Conservation (phyloP, 257 asterid genomes). For the Gentiana straminea region DNA sequence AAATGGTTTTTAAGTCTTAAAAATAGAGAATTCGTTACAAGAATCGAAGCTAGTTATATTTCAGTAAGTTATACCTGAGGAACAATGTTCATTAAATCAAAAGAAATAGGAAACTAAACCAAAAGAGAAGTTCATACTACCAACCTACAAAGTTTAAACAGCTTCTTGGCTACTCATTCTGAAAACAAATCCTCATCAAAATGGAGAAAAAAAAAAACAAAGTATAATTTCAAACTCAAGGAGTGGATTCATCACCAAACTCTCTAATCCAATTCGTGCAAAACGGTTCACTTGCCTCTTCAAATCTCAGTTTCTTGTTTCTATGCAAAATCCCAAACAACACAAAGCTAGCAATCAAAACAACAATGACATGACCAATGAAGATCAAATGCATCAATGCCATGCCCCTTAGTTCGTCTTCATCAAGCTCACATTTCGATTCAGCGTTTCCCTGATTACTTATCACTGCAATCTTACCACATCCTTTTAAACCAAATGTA, state of each 20-base stretch:
- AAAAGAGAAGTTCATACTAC: slow-evolving; percentile 3
- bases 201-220: slow-evolving; percentile 10
- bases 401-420: slow-evolving; percentile 58
- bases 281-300: slow-evolving; percentile 40
- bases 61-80: not conserved
- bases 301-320: slow-evolving; percentile 27
- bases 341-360: slow-evolving; percentile 27
- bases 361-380: slow-evolving; percentile 31
- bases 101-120: not conserved
- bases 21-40: slow-evolving; percentile 2
- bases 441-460: slow-evolving; percentile 29
- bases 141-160: not conserved
- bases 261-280: slow-evolving; percentile 38
- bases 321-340: slow-evolving; percentile 45
- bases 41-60: not conserved
- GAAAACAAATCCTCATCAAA: not conserved
- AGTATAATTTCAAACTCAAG: slow-evolving; percentile 61
- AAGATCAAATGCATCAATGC: slow-evolving; percentile 51
- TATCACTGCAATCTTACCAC: slow-evolving; percentile 33
- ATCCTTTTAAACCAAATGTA: slow-evolving; percentile 47
- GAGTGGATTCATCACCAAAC: slow-evolving; percentile 44
- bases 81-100: not conserved
- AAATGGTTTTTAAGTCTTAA: slow-evolving; percentile 1
- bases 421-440: slow-evolving; percentile 62
- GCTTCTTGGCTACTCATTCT: not conserved